phyloP scores from a whole-genome alignment of 805 yeast genomes.

The Candida morakotiae region DNA sequence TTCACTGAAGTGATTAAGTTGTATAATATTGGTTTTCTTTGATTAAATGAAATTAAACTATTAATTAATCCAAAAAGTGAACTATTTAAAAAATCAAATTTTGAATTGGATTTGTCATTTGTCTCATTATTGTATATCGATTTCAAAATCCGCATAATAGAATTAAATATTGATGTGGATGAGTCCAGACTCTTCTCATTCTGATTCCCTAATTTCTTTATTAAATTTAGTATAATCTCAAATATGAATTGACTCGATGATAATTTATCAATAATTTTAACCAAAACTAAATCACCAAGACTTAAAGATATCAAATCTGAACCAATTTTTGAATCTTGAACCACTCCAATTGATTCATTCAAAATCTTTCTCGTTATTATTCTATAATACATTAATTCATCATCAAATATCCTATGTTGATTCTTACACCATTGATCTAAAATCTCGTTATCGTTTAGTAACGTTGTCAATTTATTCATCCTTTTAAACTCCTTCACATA shows the following conservation, averaged over 20 bases:
- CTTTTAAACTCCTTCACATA: constrained; percentile 12
- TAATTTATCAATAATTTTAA: constrained; percentile 19
- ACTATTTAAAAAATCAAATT: constrained; percentile 7
- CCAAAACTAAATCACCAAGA: constrained; percentile 27
- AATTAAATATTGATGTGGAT: background rate
- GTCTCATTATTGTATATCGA: background rate
- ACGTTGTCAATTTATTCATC: background rate
- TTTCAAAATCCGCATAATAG: background rate
- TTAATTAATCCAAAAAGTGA: constrained; percentile 10
- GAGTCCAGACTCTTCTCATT: background rate
- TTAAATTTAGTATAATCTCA: constrained; percentile 10
- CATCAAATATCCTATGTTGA: constrained; percentile 18
- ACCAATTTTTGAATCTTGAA: constrained; percentile 20
- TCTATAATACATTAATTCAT: constrained; percentile 17
- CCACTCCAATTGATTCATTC: constrained; percentile 7
- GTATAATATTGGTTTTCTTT: constrained; percentile 11
- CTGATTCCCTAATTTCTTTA: background rate
- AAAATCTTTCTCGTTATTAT: constrained; percentile 20
- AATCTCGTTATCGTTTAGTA: no score
- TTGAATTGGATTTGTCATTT: background rate
- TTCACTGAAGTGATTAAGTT: constrained; percentile 6
- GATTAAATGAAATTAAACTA: constrained; percentile 10
- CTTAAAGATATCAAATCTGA: constrained; percentile 18
- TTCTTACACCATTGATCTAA: constrained; percentile 13
- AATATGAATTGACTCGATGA: constrained; percentile 23